Evolutionary conservation across 2,329 filamentous ascomycete genomes (phyloP).

Genomic region (Phialophora tarda): DNA sequence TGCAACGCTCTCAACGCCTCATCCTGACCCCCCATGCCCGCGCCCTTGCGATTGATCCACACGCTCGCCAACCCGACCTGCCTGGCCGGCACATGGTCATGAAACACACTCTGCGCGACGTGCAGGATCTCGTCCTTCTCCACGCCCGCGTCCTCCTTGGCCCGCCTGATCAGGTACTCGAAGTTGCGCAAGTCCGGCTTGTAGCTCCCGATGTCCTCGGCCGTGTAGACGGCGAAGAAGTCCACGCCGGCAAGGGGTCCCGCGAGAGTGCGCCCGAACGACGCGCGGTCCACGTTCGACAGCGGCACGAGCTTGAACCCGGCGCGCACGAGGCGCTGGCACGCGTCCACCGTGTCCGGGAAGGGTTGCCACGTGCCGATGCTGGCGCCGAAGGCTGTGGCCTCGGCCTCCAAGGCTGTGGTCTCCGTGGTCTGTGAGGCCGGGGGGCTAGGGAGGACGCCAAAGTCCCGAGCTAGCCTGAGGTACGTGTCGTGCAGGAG

Average conservation of each 20-base stretch:
- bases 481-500: constrained; percentile 52
- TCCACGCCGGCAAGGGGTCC: constrained; percentile 58
- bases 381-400: constrained; percentile 54
- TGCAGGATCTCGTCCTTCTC: constrained; percentile 66
- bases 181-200: constrained; percentile 72
- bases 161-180: constrained; percentile 64
- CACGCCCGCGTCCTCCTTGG: constrained; percentile 61
- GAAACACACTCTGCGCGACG: constrained; percentile 69
- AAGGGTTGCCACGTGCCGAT: constrained; percentile 63
- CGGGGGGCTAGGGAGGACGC: constrained; percentile 8
- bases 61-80: constrained; percentile 64
- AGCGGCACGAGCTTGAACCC: constrained; percentile 62
- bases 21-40: constrained; percentile 30
- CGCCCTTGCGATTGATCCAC: constrained; percentile 66
- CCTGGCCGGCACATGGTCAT: constrained; percentile 71
- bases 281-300: constrained; percentile 62
- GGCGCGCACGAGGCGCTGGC: constrained; percentile 54
- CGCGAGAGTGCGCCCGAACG: constrained; percentile 55
- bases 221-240: constrained; percentile 71
- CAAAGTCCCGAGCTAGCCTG: constrained; percentile 18
- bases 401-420: constrained; percentile 42
- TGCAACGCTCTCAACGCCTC: constrained; percentile 31
- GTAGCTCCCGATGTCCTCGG: constrained; percentile 72
- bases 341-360: constrained; percentile 61
- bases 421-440: not conserved